Percentiles rank a stretch among this genome's conserved stretches.
These are phyloP conservation scores for Delonix regia DNA, from an alignment of 306 rosid genomes.

Conservation along the genomic window DNA sequence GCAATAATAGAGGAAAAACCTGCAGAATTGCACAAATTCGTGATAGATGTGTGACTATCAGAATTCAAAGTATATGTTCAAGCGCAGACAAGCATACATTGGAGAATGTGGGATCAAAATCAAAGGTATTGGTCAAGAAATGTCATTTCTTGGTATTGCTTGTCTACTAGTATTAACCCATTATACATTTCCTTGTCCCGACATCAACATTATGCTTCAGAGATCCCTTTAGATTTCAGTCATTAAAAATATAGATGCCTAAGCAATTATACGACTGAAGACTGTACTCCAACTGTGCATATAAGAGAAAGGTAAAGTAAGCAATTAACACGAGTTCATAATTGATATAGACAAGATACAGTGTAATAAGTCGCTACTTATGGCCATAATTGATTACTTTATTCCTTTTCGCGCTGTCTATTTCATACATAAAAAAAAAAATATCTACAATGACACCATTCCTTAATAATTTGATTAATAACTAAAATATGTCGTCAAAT, in stretches of 20 bases:
- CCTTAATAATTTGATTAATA: neutral
- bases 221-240: neutral
- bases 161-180: slow-evolving; percentile 17
- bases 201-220: slow-evolving; percentile 7
- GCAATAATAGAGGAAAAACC: slow-evolving; percentile 82
- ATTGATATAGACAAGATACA: neutral
- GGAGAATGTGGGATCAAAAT: slow-evolving; percentile 24
- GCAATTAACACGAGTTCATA: neutral
- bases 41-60: slow-evolving; percentile 14
- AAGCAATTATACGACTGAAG: slow-evolving; percentile 13
- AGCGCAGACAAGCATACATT: slow-evolving; percentile 1
- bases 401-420: neutral
- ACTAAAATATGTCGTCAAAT: neutral
- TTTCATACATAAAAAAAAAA: neutral
- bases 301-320: slow-evolving; percentile 23
- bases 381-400: neutral
- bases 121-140: slow-evolving; percentile 1
- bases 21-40: slow-evolving; percentile 40
- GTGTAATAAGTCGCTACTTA: neutral
- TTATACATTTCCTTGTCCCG: neutral
- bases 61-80: slow-evolving; percentile 18
- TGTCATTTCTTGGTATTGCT: slow-evolving; percentile 1
- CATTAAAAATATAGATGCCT: neutral
- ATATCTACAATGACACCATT: neutral
- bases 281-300: slow-evolving; percentile 3